Evolutionary conservation across 2,329 filamentous ascomycete species (phyloP).

Genomic region (Exserohilum rostratum): DNA sequence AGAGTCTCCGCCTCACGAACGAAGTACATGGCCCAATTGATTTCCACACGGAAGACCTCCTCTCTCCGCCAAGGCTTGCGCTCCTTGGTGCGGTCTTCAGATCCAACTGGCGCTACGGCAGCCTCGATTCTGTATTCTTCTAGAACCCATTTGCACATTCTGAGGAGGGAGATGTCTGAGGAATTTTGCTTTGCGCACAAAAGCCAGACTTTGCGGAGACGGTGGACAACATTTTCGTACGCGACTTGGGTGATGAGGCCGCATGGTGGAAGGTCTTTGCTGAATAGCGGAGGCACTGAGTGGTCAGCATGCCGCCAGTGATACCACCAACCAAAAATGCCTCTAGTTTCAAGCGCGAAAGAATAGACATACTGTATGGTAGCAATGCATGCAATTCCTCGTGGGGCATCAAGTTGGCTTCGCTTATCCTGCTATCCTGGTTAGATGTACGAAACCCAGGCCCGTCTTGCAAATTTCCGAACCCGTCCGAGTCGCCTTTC

Average conservation of each 20-base stretch:
- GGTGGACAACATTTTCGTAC: slow-evolving; percentile 28
- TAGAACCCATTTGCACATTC: slow-evolving; percentile 19
- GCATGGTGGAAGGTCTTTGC: slow-evolving; percentile 32
- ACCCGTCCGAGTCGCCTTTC: slow-evolving; percentile 21
- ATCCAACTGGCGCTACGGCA: not conserved
- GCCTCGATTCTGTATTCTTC: slow-evolving; percentile 16
- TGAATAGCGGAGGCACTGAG: slow-evolving; percentile 34
- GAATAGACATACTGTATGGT: slow-evolving; percentile 20
- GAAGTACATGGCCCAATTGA: slow-evolving; percentile 36
- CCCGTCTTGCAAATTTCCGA: slow-evolving; percentile 6
- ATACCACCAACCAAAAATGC: not conserved
- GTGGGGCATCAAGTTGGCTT: not conserved
- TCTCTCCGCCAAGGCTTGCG: slow-evolving; percentile 32
- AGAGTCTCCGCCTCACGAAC: slow-evolving; percentile 24
- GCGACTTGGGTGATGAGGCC: slow-evolving; percentile 28
- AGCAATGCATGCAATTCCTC: slow-evolving; percentile 13
- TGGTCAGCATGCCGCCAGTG: not conserved
- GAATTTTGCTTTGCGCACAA: not conserved
- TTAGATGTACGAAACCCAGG: not conserved
- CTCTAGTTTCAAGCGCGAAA: no score
- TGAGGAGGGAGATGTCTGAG: not conserved
- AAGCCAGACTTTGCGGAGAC: slow-evolving; percentile 31
- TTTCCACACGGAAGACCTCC: slow-evolving; percentile 27
- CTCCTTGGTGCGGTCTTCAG: not conserved
- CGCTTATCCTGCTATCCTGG: not conserved